Conservation (phyloP, 1,139 yeast species). For the Blastobotrys malaysiensis region DNA sequence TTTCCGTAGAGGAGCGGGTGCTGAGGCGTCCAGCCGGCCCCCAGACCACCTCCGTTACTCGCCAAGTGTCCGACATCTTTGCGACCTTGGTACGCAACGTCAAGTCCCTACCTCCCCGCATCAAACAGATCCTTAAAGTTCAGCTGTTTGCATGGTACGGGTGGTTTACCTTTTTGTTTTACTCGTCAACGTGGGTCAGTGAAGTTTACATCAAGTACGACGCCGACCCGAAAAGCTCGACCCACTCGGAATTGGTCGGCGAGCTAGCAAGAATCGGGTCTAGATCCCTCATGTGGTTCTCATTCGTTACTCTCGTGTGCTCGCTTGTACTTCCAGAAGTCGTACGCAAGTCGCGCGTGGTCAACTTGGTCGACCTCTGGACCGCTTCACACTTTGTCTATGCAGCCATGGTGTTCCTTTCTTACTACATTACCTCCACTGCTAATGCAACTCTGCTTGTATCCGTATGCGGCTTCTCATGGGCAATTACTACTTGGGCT, state of each 20-base stretch:
- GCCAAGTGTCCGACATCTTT: conserved; percentile 17
- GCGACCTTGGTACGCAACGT: conserved; percentile 19
- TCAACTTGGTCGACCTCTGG: conserved; percentile 30
- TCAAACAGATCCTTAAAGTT: conserved; percentile 28
- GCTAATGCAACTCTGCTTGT: conserved; percentile 31
- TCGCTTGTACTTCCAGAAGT: conserved; percentile 33
- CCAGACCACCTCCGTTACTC: not conserved
- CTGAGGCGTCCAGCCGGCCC: conserved; percentile 6
- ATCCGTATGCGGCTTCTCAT: conserved; percentile 35
- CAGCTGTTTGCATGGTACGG: conserved; percentile 38
- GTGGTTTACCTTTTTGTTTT: conserved; percentile 37
- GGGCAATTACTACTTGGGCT: conserved; percentile 41
- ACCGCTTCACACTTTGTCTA: conserved; percentile 32
- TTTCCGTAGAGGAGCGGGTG: conserved; percentile 29
- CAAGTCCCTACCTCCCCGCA: conserved; percentile 23
- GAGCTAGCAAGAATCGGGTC: conserved; percentile 38
- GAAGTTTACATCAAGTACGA: conserved; percentile 33
- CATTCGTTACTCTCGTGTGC: conserved; percentile 32
- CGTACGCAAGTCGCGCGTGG: conserved; percentile 3
- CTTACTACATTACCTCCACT: conserved; percentile 29
- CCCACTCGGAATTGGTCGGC: conserved; percentile 26
- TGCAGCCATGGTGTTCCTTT: conserved; percentile 30
- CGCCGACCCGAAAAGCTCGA: conserved; percentile 3
- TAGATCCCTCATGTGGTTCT: conserved; percentile 34
- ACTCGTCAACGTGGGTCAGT: conserved; percentile 39